Evolutionary conservation across 2,329 filamentous ascomycete species (phyloP).

Genomic region (Raffaelea arxii): DNA sequence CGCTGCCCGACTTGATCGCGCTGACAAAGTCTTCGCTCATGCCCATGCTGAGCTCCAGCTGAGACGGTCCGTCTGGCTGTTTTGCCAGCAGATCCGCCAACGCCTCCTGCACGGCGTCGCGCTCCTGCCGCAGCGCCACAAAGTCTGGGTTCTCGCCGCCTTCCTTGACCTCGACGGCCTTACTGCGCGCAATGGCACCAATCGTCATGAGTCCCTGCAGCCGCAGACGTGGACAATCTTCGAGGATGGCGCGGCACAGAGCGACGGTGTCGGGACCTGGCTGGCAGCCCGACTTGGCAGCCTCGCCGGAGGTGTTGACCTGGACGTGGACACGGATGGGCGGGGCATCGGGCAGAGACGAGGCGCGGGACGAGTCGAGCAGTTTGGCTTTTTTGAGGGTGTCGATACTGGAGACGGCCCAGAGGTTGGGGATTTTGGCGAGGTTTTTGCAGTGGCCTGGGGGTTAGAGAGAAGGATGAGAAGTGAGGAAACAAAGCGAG

Average conservation of each 20-base stretch:
- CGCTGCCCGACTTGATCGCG: constrained; percentile 72
- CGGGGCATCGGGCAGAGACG: constrained; percentile 9
- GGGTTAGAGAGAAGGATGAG: not conserved
- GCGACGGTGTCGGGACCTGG: constrained; percentile 52
- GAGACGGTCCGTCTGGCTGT: too few species aligned
- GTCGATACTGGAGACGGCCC: constrained; percentile 87
- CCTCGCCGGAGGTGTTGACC: constrained; percentile 89
- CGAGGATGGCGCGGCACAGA: constrained; percentile 60
- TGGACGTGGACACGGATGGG: constrained; percentile 73
- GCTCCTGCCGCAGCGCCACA: constrained; percentile 52
- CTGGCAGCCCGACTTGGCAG: constrained; percentile 70
- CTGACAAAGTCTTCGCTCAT: constrained; percentile 97
- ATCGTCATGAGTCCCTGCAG: constrained; percentile 93
- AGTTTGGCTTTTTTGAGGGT: constrained; percentile 76
- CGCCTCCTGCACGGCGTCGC: constrained; percentile 53
- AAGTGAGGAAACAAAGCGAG: too few species aligned
- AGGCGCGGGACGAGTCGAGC: constrained; percentile 62
- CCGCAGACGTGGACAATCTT: constrained; percentile 61
- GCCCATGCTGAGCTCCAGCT: constrained; percentile 93
- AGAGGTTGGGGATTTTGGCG: constrained; percentile 79
- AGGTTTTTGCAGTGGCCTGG: constrained; percentile 81
- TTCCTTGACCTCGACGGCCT: constrained; percentile 61
- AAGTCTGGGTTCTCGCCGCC: constrained; percentile 91
- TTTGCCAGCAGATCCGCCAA: constrained; percentile 31
- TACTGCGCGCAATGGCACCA: constrained; percentile 80